phyloP scores from a whole-genome alignment of 306 rosid species.

The Senna siamea region DNA sequence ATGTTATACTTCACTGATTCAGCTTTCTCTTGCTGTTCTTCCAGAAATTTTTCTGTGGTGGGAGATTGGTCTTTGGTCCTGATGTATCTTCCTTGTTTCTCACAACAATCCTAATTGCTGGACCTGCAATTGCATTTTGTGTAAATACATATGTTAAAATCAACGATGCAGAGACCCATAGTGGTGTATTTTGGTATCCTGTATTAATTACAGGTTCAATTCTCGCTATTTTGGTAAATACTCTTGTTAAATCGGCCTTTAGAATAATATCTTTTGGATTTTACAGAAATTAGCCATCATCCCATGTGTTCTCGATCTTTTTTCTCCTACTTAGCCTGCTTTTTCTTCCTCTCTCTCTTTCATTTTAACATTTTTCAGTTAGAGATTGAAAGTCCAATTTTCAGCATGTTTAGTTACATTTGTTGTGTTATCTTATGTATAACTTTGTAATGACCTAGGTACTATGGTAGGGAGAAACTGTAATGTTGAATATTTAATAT shows the following conservation, averaged over 20 bases:
- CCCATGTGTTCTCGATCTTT: background rate
- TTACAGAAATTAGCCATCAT: constrained; percentile 27
- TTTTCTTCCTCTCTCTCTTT: background rate
- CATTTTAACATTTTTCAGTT: constrained; percentile 19
- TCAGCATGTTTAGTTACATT: background rate
- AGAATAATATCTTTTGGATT: background rate
- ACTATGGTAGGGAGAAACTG: constrained; percentile 4
- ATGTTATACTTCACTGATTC: constrained; percentile 42
- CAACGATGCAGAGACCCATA: constrained; percentile 12
- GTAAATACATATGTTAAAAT: constrained; percentile 51
- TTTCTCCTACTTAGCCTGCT: constrained; percentile 5
- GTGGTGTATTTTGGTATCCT: constrained; percentile 46
- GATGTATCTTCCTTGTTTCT: constrained; percentile 82
- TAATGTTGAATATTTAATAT: constrained; percentile 8
- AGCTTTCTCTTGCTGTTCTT: constrained; percentile 37
- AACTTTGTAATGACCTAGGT: background rate
- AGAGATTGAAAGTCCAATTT: constrained; percentile 4
- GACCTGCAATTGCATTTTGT: constrained; percentile 80
- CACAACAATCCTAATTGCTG: constrained; percentile 66
- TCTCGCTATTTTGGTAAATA: constrained; percentile 75
- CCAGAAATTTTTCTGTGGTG: constrained; percentile 85
- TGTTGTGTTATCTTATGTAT: constrained; percentile 10
- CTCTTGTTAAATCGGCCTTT: constrained; percentile 29
- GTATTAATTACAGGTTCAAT: constrained; percentile 58
- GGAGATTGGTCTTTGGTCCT: constrained; percentile 94